Percentiles rank a stretch among this genome's conserved stretches.
Conservation (phyloP, 768 basidiomycete genomes). For the Porpolomopsis calyptriformis region DNA sequence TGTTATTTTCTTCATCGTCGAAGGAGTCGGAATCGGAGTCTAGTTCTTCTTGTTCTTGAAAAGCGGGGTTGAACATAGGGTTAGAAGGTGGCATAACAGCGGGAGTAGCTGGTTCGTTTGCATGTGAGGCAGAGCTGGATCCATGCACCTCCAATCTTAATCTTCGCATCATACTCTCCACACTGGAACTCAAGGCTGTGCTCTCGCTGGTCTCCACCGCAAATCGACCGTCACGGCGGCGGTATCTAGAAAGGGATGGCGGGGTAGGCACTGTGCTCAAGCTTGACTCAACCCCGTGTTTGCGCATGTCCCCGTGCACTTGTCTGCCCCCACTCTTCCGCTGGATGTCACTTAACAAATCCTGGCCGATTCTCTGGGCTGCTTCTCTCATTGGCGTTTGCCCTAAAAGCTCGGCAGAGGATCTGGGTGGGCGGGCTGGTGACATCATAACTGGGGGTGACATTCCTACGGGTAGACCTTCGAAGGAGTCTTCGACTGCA, state of each 20-base stretch:
- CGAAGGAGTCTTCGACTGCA: conserved; percentile 41
- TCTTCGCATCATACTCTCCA: conserved; percentile 62
- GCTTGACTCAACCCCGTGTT: conserved; percentile 40
- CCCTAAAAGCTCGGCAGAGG: conserved; percentile 38
- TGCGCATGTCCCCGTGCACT: conserved; percentile 18
- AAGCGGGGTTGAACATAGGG: background rate
- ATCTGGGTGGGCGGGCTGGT: conserved; percentile 40
- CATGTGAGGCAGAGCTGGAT: background rate
- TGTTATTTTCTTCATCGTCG: conserved; percentile 45
- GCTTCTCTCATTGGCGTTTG: conserved; percentile 68
- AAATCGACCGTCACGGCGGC: conserved; percentile 27
- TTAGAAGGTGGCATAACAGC: background rate
- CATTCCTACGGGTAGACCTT: conserved; percentile 45
- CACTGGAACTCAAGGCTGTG: conserved; percentile 41
- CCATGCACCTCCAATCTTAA: conserved; percentile 37
- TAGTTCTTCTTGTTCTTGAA: conserved; percentile 17
- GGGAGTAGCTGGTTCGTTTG: too few relatives aligned
- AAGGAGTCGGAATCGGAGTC: conserved; percentile 52
- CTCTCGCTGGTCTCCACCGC: conserved; percentile 36
- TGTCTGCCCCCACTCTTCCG: conserved; percentile 19
- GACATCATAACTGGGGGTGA: conserved; percentile 49
- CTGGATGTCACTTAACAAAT: conserved; percentile 49
- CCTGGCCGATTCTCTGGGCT: conserved; percentile 54
- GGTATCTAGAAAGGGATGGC: conserved; percentile 63
- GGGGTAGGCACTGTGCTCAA: conserved; percentile 61